These are phyloP conservation scores for Talinum fruticosum DNA, from an alignment of 148 eudicot species.

Conservation along the genomic window DNA sequence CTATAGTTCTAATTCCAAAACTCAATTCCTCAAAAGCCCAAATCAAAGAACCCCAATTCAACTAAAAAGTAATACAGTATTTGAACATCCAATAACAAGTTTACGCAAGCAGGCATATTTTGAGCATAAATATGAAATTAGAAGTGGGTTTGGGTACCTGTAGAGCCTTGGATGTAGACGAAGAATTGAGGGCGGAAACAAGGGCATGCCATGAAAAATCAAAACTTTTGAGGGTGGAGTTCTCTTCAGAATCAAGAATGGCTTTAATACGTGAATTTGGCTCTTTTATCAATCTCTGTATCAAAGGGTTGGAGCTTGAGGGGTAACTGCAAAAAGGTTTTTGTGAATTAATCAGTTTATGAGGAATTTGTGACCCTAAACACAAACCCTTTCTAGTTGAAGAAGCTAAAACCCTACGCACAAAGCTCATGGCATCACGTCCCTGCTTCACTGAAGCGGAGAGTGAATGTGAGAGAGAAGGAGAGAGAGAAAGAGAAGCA, in stretches of 20 bases:
- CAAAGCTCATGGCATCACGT: constrained; percentile 9
- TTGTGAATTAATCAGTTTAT: background rate
- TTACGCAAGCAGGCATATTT: background rate
- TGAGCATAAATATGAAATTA: background rate
- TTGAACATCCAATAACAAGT: background rate
- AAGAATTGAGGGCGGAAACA: constrained; percentile 28
- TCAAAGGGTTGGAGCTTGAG: constrained; percentile 21
- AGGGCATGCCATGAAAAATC: constrained; percentile 35
- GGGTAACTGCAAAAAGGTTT: constrained; percentile 20
- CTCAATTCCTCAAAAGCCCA: background rate
- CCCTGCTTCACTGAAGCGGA: background rate
- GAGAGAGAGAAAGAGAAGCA: too few species aligned
- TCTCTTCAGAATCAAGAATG: constrained; percentile 29
- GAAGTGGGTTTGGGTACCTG: constrained; percentile 10
- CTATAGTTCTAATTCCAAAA: background rate
- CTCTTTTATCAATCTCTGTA: constrained; percentile 18
- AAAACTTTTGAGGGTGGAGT: constrained; percentile 12
- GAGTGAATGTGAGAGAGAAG: background rate
- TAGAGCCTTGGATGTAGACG: constrained; percentile 27
- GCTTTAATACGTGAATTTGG: constrained; percentile 16
- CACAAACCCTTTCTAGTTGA: constrained; percentile 13
- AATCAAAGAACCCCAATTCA: background rate
- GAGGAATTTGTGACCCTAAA: background rate
- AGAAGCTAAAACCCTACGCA: constrained; percentile 26
- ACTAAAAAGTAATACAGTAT: background rate